Evolutionary conservation across 2,329 filamentous ascomycete genomes (phyloP).

Genomic region (Clarireedia monteithiana): DNA sequence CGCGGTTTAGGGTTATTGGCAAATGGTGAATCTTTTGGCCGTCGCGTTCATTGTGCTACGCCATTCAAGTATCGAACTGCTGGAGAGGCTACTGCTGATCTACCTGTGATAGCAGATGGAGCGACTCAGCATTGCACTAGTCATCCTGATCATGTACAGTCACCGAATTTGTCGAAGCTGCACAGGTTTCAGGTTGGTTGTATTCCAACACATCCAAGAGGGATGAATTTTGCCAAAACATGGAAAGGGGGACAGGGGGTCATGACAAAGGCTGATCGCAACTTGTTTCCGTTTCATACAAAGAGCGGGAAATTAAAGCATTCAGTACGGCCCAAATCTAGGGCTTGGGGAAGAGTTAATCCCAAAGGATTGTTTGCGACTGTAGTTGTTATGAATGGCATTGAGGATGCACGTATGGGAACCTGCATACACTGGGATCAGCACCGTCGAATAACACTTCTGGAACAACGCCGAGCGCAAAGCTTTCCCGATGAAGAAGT

Average conservation of each 20-base stretch:
- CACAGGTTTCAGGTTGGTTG: constrained; percentile 36
- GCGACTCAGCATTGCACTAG: constrained; percentile 53
- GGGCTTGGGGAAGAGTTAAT: constrained; percentile 43
- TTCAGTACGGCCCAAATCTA: constrained; percentile 18
- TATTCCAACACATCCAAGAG: constrained; percentile 53
- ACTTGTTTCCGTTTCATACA: constrained; percentile 31
- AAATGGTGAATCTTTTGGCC: constrained; percentile 53
- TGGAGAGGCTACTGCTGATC: constrained; percentile 45
- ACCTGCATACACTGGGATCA: constrained; percentile 58
- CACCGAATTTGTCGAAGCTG: constrained; percentile 28
- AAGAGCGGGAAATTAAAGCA: constrained; percentile 20
- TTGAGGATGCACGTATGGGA: constrained; percentile 49
- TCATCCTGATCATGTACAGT: constrained; percentile 59
- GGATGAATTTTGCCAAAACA: constrained; percentile 43
- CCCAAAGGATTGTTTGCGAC: constrained; percentile 51
- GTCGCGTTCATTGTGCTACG: constrained; percentile 41
- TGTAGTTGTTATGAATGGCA: constrained; percentile 46
- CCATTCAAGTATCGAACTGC: constrained; percentile 54
- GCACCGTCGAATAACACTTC: constrained; percentile 50
- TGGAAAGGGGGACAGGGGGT: constrained; percentile 33
- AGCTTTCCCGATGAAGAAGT: constrained; percentile 65
- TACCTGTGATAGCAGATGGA: constrained; percentile 56
- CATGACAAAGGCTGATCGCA: constrained; percentile 34
- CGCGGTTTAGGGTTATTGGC: constrained; percentile 47
- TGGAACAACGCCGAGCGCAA: constrained; percentile 63